Conservation (phyloP, 768 basidiomycete species). For the Myochromella boudieri region DNA sequence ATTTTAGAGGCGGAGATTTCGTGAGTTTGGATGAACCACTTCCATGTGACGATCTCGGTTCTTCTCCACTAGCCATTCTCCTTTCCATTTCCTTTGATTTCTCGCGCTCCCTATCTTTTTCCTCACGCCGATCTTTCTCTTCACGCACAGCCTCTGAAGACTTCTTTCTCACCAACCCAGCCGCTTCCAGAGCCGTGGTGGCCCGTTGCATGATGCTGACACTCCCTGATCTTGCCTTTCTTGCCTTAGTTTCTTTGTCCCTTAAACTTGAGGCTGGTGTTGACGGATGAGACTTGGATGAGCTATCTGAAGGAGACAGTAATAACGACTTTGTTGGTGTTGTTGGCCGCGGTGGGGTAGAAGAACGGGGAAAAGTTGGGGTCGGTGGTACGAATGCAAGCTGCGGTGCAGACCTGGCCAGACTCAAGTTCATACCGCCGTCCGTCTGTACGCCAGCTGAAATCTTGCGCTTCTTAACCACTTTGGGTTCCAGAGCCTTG, state of each 20-base stretch:
- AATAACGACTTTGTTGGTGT: constrained; percentile 50
- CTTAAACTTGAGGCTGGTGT: constrained; percentile 66
- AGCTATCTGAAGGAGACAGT: constrained; percentile 57
- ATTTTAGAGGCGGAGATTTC: constrained; percentile 66
- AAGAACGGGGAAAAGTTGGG: constrained; percentile 54
- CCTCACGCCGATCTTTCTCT: too few species aligned
- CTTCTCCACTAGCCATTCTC: constrained; percentile 44
- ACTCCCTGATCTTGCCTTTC: constrained; percentile 81
- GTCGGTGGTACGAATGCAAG: constrained; percentile 79
- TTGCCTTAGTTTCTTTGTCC: constrained; percentile 57
- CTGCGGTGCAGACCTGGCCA: constrained; percentile 50
- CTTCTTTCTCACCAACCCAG: constrained; percentile 82
- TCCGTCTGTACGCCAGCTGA: constrained; percentile 50
- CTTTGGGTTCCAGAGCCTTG: constrained; percentile 20
- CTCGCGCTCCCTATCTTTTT: constrained; percentile 46
- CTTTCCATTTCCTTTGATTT: constrained; percentile 43
- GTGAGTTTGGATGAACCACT: constrained; percentile 63
- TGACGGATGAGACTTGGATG: constrained; percentile 62
- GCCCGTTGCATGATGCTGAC: constrained; percentile 97
- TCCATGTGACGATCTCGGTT: constrained; percentile 65
- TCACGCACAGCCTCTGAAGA: constrained; percentile 72
- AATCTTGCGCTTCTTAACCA: constrained; percentile 28
- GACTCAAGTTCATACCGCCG: constrained; percentile 20
- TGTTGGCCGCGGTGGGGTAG: constrained; percentile 54
- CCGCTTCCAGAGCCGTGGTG: constrained; percentile 86